Percentiles rank a stretch among this genome's conserved stretches.
These are phyloP conservation scores for Coniella vitis DNA, from an alignment of 2,329 filamentous ascomycete species.

Conservation along the genomic window DNA sequence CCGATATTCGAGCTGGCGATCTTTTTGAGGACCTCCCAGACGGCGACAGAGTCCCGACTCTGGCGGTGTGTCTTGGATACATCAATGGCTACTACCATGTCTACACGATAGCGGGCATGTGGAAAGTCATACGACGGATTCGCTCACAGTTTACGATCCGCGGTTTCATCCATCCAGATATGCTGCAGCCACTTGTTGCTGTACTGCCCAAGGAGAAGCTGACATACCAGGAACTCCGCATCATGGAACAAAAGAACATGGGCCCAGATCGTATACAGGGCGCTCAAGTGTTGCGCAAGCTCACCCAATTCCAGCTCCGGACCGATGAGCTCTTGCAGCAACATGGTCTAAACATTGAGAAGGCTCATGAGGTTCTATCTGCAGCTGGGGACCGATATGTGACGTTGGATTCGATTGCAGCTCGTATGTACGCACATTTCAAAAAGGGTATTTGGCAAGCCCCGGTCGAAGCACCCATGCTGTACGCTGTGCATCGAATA, in stretches of 20 bases:
- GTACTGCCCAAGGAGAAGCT: slow-evolving; percentile 28
- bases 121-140: slow-evolving; percentile 38
- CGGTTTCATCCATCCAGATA: slow-evolving; percentile 34
- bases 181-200: slow-evolving; percentile 35
- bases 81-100: slow-evolving; percentile 46
- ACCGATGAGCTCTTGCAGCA: slow-evolving; percentile 40
- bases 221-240: slow-evolving; percentile 25
- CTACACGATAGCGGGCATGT: slow-evolving; percentile 46
- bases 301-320: slow-evolving; percentile 37
- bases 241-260: slow-evolving; percentile 32
- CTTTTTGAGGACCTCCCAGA: slow-evolving; percentile 38
- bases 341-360: slow-evolving; percentile 42
- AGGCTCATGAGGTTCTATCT: slow-evolving; percentile 35
- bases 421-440: slow-evolving; percentile 31
- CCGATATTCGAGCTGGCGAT: slow-evolving; percentile 36
- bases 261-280: slow-evolving; percentile 38
- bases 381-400: slow-evolving; percentile 36
- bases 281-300: slow-evolving; percentile 36
- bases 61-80: slow-evolving; percentile 47
- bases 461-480: slow-evolving; percentile 37
- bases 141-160: slow-evolving; percentile 43
- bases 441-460: slow-evolving; percentile 25
- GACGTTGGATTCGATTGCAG: slow-evolving; percentile 44
- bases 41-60: slow-evolving; percentile 32
- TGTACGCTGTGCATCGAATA: slow-evolving; percentile 66